Evolutionary conservation across 2,329 filamentous ascomycete species (phyloP).

Genomic region (Sporothrix phasma): DNA sequence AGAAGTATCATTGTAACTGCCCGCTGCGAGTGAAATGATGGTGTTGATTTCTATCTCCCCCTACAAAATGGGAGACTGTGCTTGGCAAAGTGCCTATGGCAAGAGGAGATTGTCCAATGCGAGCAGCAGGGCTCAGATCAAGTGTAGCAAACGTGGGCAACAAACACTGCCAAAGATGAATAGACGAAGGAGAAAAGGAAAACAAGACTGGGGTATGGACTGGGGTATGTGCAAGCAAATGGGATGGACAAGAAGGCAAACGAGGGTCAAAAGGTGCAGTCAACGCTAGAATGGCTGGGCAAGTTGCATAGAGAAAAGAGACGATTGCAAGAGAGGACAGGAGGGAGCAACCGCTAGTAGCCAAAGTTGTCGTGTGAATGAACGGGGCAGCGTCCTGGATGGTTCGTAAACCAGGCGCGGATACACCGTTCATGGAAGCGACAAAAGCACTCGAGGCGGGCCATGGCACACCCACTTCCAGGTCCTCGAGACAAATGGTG

Average conservation of each 20-base stretch:
- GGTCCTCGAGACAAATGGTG: slow-evolving; percentile 59
- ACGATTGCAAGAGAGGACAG: not conserved
- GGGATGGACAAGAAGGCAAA: not conserved
- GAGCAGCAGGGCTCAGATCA: too few species aligned
- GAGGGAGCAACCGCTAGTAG: slow-evolving; percentile 26
- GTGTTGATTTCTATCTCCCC: too few species aligned
- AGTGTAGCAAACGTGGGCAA: too few species aligned
- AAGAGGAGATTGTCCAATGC: too few species aligned
- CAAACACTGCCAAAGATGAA: too few species aligned
- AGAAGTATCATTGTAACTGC: too few species aligned
- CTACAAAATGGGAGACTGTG: too few species aligned
- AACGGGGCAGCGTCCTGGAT: slow-evolving; percentile 54
- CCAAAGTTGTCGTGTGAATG: slow-evolving; percentile 55
- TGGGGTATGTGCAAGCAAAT: not conserved
- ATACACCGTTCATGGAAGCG: slow-evolving; percentile 54
- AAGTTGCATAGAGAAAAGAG: not conserved
- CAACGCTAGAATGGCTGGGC: not conserved
- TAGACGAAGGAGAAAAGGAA: too few species aligned
- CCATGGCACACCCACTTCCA: slow-evolving; percentile 54
- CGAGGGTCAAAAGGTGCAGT: not conserved
- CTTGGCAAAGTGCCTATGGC: too few species aligned
- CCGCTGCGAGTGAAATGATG: too few species aligned
- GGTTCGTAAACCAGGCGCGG: slow-evolving; percentile 50
- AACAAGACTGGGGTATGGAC: not conserved
- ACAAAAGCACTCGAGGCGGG: slow-evolving; percentile 56